Evolutionary conservation across 768 basidiomycete species (phyloP).

Genomic region (Lyophyllum semitale): DNA sequence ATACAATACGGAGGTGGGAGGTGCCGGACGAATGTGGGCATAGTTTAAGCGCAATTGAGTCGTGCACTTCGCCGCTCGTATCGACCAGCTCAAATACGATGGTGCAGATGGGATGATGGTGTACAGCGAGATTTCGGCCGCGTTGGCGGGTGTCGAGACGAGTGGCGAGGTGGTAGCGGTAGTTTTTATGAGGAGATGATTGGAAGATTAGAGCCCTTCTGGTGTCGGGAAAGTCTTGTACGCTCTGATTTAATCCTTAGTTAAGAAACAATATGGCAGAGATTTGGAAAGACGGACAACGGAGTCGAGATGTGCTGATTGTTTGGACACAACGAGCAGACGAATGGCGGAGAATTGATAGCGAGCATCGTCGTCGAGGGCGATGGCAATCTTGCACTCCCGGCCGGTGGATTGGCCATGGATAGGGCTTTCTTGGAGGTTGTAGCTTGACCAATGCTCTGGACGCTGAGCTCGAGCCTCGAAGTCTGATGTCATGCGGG

Average conservation of each 20-base stretch:
- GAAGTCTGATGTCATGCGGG: conserved; percentile 11
- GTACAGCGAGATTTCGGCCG: neutral
- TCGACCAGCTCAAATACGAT: neutral
- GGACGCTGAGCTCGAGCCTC: too few species aligned
- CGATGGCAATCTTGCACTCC: conserved; percentile 1
- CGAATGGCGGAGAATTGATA: conserved; percentile 1
- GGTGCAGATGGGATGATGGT: neutral
- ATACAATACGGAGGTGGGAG: neutral
- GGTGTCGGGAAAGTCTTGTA: neutral
- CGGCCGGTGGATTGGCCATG: neutral
- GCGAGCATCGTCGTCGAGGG: neutral
- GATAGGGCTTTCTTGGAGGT: neutral
- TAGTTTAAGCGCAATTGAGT: neutral
- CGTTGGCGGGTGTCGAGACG: too few species aligned
- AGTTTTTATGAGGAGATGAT: neutral
- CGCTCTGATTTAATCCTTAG: neutral
- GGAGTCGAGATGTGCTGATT: neutral
- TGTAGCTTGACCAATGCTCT: too few species aligned
- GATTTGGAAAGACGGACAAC: neutral
- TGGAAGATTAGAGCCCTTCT: neutral
- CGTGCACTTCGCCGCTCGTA: neutral
- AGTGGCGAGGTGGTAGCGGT: neutral
- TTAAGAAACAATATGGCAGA: neutral
- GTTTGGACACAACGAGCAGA: neutral
- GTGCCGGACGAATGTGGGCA: neutral